phyloP scores from a whole-genome alignment of 805 yeast species.

The Suhomyces sp. region DNA sequence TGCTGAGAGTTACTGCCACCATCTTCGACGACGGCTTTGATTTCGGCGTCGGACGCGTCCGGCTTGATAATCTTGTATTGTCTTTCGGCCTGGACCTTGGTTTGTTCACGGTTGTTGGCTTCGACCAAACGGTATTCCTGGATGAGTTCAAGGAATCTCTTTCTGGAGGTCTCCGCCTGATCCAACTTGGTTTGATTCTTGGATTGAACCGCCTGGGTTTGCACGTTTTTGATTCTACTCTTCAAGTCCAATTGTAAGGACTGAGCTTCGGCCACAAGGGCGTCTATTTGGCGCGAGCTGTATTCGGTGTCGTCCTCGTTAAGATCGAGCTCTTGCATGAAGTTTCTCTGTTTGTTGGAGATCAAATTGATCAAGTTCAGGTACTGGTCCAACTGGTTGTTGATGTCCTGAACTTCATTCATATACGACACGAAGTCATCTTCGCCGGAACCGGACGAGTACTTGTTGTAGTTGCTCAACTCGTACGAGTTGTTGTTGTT shows the following conservation, averaged over 20 bases:
- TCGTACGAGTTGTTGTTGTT: slow-evolving; percentile 26
- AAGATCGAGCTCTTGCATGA: slow-evolving; percentile 42
- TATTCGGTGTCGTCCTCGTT: slow-evolving; percentile 52
- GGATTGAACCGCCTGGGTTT: slow-evolving; percentile 57
- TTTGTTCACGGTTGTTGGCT: slow-evolving; percentile 79
- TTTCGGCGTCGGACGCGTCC: slow-evolving; percentile 79
- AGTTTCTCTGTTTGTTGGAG: slow-evolving; percentile 40
- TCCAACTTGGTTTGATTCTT: slow-evolving; percentile 76
- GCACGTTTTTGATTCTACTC: slow-evolving; percentile 72
- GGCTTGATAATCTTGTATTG: slow-evolving; percentile 91
- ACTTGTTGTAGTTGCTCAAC: slow-evolving; percentile 24
- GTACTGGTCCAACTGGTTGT: slow-evolving; percentile 43
- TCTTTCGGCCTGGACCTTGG: slow-evolving; percentile 84
- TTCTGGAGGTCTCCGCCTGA: slow-evolving; percentile 87
- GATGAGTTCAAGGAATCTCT: slow-evolving; percentile 79
- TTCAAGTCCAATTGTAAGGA: slow-evolving; percentile 75
- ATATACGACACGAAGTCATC: slow-evolving; percentile 45
- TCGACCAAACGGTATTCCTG: slow-evolving; percentile 86
- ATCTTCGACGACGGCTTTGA: slow-evolving; percentile 81
- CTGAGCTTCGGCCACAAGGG: slow-evolving; percentile 72
- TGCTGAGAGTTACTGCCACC: slow-evolving; percentile 73
- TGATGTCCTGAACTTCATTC: slow-evolving; percentile 46
- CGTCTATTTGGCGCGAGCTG: slow-evolving; percentile 73
- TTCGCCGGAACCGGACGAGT: slow-evolving; percentile 27
- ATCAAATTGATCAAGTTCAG: slow-evolving; percentile 38